Evolutionary conservation across 495 filamentous ascomycete genomes (phyloP).

Genomic region (Aspergillus taichungensis): DNA sequence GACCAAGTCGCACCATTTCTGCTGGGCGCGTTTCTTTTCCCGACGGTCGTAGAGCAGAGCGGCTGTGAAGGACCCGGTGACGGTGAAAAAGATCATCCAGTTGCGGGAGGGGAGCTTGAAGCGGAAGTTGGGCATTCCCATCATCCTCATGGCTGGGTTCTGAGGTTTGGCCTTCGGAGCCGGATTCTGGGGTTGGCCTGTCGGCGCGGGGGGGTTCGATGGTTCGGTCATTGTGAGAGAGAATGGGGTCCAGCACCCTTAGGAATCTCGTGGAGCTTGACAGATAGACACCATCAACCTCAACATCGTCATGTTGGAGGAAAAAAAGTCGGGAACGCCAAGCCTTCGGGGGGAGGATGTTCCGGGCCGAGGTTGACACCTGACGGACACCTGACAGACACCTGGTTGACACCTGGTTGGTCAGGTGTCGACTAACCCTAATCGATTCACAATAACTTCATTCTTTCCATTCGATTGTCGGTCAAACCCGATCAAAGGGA

Average conservation of each 20-base stretch:
- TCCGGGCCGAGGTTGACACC: no score
- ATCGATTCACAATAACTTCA: no score
- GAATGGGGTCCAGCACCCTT: no score
- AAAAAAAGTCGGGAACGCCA: conserved; percentile 3
- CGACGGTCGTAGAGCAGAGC: conserved; percentile 83
- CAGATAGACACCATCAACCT: no score
- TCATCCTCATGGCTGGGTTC: conserved; percentile 66
- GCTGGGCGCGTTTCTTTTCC: conserved; percentile 71
- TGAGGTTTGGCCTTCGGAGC: conserved; percentile 36
- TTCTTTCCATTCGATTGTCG: no score
- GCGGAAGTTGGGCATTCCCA: conserved; percentile 71
- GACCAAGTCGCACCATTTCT: conserved; percentile 81
- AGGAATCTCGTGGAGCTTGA: neutral
- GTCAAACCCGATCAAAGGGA: no score
- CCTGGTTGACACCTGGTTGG: no score
- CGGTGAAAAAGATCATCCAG: conserved; percentile 87
- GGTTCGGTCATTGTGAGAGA: conserved; percentile 26
- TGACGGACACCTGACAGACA: no score
- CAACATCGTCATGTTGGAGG: no score
- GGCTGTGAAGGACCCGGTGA: conserved; percentile 67
- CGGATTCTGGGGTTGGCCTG: conserved; percentile 19
- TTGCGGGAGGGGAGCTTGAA: conserved; percentile 89
- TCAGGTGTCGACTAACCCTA: no score
- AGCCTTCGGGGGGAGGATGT: no score
- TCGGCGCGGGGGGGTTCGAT: conserved; percentile 22